Percentiles rank a stretch among this genome's conserved stretches.
These are phyloP conservation scores for Leccinum imitatum DNA, from an alignment of 768 basidiomycete genomes.

Conservation along the genomic window DNA sequence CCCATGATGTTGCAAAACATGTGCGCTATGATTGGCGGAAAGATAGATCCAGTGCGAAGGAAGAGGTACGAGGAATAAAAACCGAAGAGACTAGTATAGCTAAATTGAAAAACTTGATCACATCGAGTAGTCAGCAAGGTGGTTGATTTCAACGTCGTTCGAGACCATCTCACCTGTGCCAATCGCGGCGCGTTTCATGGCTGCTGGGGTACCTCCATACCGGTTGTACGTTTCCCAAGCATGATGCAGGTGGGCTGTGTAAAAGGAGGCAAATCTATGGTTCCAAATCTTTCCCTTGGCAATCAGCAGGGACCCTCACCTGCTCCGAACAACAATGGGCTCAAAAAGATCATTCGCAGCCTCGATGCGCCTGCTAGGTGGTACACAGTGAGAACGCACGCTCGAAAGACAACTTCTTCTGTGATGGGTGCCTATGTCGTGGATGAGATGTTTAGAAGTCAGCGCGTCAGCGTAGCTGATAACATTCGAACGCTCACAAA, in stretches of 20 bases:
- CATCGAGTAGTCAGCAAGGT: slow-evolving; percentile 15
- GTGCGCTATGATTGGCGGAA: slow-evolving; percentile 78
- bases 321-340: slow-evolving; percentile 85
- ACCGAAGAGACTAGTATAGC: slow-evolving; percentile 92
- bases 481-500: slow-evolving; percentile 34
- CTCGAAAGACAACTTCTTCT: slow-evolving; percentile 90
- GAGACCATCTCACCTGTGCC: slow-evolving; percentile 45
- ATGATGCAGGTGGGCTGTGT: slow-evolving; percentile 86
- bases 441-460: neutral
- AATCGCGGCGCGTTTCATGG: slow-evolving; percentile 60
- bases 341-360: slow-evolving; percentile 67
- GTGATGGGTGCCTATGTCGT: slow-evolving; percentile 75
- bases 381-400: slow-evolving; percentile 76
- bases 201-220: slow-evolving; percentile 64
- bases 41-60: slow-evolving; percentile 78
- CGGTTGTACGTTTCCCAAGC: slow-evolving; percentile 82
- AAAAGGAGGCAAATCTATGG: slow-evolving; percentile 9
- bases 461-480: neutral
- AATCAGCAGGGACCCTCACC: slow-evolving; percentile 47
- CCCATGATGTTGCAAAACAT: slow-evolving; percentile 96
- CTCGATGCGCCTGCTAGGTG: slow-evolving; percentile 59
- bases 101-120: slow-evolving; percentile 74
- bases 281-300: neutral
- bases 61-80: slow-evolving; percentile 85
- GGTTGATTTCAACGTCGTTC: neutral